Percentiles rank a stretch among this genome's conserved stretches.
Evolutionary conservation across 1,284 basidiomycete genomes (phyloP).

Genomic region (Amylostereum areolatum): DNA sequence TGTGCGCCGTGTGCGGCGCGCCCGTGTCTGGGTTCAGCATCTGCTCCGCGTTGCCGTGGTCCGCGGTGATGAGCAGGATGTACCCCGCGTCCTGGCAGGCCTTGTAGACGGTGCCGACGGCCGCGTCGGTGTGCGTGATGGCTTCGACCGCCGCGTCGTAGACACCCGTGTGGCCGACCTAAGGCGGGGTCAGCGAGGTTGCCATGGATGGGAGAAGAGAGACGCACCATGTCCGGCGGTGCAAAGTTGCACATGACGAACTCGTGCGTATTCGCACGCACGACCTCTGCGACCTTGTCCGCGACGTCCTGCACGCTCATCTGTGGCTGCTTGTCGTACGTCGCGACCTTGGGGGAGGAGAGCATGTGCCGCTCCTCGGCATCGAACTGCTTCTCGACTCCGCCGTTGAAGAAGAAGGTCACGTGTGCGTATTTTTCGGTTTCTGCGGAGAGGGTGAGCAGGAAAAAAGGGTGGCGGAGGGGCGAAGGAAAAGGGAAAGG

Average conservation of each 20-base stretch:
- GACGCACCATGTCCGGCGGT: slow-evolving; percentile 83
- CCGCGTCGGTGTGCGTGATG: slow-evolving; percentile 77
- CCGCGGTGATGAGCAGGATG: slow-evolving; percentile 82
- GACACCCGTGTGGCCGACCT: slow-evolving; percentile 86
- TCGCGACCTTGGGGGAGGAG: slow-evolving; percentile 83
- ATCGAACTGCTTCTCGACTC: slow-evolving; percentile 85
- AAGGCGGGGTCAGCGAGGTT: background rate
- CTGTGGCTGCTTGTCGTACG: slow-evolving; percentile 82
- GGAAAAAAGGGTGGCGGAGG: background rate
- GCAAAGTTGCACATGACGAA: slow-evolving; percentile 97
- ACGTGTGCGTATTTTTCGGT: slow-evolving; percentile 95
- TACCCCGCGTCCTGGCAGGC: slow-evolving; percentile 83
- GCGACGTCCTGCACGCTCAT: slow-evolving; percentile 86
- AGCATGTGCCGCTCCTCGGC: slow-evolving; percentile 85
- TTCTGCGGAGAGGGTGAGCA: slow-evolving; percentile 35
- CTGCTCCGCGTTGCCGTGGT: slow-evolving; percentile 90
- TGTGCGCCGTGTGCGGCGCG: slow-evolving; percentile 81
- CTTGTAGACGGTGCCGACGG: slow-evolving; percentile 80
- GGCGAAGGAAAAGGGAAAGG: background rate
- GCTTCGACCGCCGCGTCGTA: slow-evolving; percentile 86
- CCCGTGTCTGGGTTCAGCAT: slow-evolving; percentile 84
- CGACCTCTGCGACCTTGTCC: slow-evolving; percentile 83
- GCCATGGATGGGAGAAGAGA: background rate
- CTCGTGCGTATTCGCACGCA: slow-evolving; percentile 63
- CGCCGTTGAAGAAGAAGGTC: slow-evolving; percentile 96